phyloP scores from a whole-genome alignment of 768 basidiomycete species.

The Suillus americanus region DNA sequence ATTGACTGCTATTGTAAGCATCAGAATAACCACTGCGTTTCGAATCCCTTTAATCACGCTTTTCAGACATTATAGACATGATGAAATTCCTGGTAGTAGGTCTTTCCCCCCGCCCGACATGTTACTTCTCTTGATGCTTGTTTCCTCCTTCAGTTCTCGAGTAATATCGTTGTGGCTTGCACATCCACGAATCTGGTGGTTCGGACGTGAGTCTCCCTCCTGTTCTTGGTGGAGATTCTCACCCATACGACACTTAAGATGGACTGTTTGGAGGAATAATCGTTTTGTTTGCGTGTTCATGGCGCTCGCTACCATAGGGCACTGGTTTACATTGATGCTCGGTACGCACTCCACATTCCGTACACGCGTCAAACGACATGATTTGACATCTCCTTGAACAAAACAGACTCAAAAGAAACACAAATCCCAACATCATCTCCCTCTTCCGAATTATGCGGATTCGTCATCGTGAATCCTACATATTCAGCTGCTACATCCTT shows the following conservation, averaged over 20 bases:
- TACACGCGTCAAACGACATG: neutral
- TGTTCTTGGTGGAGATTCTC: neutral
- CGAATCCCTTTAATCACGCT: neutral
- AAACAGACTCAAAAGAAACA: slow-evolving; percentile 17
- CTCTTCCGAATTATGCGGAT: slow-evolving; percentile 6
- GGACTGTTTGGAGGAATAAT: slow-evolving; percentile 27
- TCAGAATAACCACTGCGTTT: neutral
- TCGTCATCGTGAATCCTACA: neutral
- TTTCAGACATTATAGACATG: slow-evolving; percentile 10
- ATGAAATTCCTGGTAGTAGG: slow-evolving; percentile 15
- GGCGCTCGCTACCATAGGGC: slow-evolving; percentile 13
- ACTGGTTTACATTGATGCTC: slow-evolving; percentile 22
- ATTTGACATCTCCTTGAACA: neutral
- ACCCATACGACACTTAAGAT: slow-evolving; percentile 22
- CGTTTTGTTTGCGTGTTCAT: slow-evolving; percentile 17
- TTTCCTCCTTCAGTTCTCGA: slow-evolving; percentile 12
- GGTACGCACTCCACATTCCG: slow-evolving; percentile 3
- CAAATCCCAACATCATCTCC: neutral
- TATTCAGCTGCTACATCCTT: slow-evolving; percentile 7
- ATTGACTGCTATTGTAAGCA: slow-evolving; percentile 21
- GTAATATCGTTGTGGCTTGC: slow-evolving; percentile 16
- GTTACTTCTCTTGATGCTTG: neutral
- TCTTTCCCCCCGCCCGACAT: neutral
- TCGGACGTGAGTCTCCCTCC: slow-evolving; percentile 23
- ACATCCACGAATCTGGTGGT: slow-evolving; percentile 28